Evolutionary conservation across 306 rosid species (phyloP), one percentile per base, ranked within the genome.

Genomic region (Inga laurina): DNA sequence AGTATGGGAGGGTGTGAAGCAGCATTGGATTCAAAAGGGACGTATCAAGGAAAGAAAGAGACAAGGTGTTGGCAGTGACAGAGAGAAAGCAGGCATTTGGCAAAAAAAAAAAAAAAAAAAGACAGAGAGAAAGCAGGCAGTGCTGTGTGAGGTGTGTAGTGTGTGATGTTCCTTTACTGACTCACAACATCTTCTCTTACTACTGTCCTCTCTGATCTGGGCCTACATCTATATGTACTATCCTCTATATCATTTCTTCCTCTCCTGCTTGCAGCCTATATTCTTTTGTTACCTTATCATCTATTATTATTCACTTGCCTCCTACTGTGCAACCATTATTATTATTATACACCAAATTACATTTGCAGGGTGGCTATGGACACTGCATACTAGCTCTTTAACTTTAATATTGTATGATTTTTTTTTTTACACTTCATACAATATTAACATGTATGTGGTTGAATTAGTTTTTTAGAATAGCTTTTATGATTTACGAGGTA

Each of bases 51-150:
- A 83, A 86, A 84, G 77, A 88, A 82, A 90, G 69, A 74, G 93
- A 92, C 93, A 90, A 82, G 81, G 56, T 88, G 87, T 87, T 79
- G 87, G 66, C 54, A 82, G 86, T 80, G 88, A 74, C 90, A 87
- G 90, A 78, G 84, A 67, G 46, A 2, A 4, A 52, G 59, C 8
- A 52, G 41, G 79, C 85, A 79, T 27, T 27, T 27, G 30, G 30
- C 30, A 27, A 27, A 27, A 27, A 27, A 27, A 27, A n/a, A n/a
- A n/a, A n/a, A n/a, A 27, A 27, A 27, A 27, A 27, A 27, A 27
- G 30, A 74, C 90, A 87, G 90, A 78, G n/a, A n/a, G 46, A 2
- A 4, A 52, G 59, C 8, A 52, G 41, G 79, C 85, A 79, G 87
- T 76, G 87, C 76, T 88, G 67, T 79, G 30, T 78, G 87, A 56